Conservation (phyloP, 768 basidiomycete species). For the Rhizopogon vinicolor region DNA sequence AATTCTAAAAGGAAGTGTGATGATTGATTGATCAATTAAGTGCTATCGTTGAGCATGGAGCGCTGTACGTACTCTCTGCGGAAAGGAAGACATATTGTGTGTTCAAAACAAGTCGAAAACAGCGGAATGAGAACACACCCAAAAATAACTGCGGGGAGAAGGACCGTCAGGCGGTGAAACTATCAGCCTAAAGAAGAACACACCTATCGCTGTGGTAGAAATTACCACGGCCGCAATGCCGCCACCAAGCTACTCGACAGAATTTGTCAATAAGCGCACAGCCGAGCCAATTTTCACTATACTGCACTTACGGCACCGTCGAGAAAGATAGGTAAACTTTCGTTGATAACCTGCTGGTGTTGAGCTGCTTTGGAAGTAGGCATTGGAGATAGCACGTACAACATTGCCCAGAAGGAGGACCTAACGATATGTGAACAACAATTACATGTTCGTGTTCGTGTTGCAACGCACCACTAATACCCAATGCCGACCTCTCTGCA, state of each 20-base stretch:
- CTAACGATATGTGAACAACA: constrained; percentile 28
- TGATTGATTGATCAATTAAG: not conserved
- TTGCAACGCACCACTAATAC: constrained; percentile 70
- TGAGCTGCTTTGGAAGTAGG: not conserved
- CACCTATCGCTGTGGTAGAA: constrained; percentile 59
- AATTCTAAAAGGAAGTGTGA: constrained; percentile 35
- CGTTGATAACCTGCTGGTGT: constrained; percentile 63
- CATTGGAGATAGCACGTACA: constrained; percentile 34
- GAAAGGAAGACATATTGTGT: not conserved
- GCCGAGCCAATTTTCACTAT: constrained; percentile 1
- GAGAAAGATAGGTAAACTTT: constrained; percentile 79
- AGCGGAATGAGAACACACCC: constrained; percentile 46
- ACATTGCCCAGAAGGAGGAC: constrained; percentile 89
- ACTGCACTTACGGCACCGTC: constrained; percentile 52
- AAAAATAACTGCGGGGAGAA: constrained; percentile 59
- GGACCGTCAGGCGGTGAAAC: not conserved
- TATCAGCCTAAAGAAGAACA: constrained; percentile 13
- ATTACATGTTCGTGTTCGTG: not conserved
- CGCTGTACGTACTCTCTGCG: constrained; percentile 32
- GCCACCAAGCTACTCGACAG: constrained; percentile 45
- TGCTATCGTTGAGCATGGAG: not conserved
- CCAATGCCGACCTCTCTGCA: constrained; percentile 80
- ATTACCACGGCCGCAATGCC: constrained; percentile 73
- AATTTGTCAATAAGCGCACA: not conserved
- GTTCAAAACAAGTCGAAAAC: not conserved